phyloP scores from a whole-genome alignment of 768 basidiomycete species.

The Leccinum fibrillosum region DNA sequence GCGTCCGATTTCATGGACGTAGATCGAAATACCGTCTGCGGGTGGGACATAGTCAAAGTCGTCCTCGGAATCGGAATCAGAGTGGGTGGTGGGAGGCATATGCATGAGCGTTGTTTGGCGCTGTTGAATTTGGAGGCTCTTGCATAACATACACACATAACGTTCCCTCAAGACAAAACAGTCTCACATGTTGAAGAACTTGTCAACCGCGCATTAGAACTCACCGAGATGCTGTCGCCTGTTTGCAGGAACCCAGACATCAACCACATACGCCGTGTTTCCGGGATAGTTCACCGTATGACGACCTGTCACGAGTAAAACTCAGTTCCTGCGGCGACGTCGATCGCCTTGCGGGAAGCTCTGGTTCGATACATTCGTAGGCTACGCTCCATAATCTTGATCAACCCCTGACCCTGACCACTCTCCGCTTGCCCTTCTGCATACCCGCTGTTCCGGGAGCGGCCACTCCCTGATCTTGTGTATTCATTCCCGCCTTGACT shows the following conservation, averaged over 20 bases:
- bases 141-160: constrained; percentile 10
- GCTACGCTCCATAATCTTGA: not conserved
- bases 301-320: too few relatives aligned
- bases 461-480: constrained; percentile 47
- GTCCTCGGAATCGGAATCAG: constrained; percentile 68
- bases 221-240: constrained; percentile 39
- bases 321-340: not conserved
- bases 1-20: not conserved
- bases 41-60: constrained; percentile 62
- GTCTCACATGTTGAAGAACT: constrained; percentile 17
- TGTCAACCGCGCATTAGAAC: constrained; percentile 5
- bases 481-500: constrained; percentile 82
- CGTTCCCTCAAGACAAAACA: constrained; percentile 5
- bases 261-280: too few relatives aligned
- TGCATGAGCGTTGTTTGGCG: constrained; percentile 23
- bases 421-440: constrained; percentile 78
- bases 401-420: constrained; percentile 68
- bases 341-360: too few relatives aligned
- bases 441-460: constrained; percentile 30
- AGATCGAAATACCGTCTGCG: constrained; percentile 31
- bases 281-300: too few relatives aligned
- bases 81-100: constrained; percentile 27
- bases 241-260: constrained; percentile 41
- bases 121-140: constrained; percentile 26
- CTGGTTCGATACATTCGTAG: constrained; percentile 15